Base-by-base conservation (phyloP, 2,329 filamentous ascomycete genomes). In the Colletotrichum tabaci region DNA sequence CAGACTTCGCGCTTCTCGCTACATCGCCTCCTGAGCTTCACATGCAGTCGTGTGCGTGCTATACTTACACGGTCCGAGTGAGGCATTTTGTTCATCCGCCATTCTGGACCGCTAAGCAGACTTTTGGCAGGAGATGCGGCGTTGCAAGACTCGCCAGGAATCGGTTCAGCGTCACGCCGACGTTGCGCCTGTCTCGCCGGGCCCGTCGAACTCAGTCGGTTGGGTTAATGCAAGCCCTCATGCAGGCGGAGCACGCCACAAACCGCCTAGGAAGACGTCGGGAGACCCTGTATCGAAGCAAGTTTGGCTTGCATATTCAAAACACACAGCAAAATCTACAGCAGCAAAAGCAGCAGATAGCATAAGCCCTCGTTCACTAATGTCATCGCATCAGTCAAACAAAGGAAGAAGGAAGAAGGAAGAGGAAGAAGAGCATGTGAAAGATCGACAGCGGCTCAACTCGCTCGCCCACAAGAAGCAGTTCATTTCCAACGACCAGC, bases 361-460 rank as follows among this genome's bases (percentile, higher is more conserved):
- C n/a, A 38, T 15, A 21, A 8, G 40, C 13, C n/a, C 15, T 60
- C 8, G 15, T 13, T 46, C 30, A 35, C n/a, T 23, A 23, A 18
- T n/a, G 30, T 9, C 30, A 35, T 35, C 9, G 30, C 8, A 8
- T 15, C 1, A 5, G 10, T 18, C 12, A 6, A n/a, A 30, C 2
- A 42, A 26, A 30, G 16, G 16, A n/a, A n/a, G n/a, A n/a, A n/a
- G n/a, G 21, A 40, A 44, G 26, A 15, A 16, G 4, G 8, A 49
- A 35, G 4, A 49, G 15, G 9, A 42, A 12, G 9, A 47, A 9
- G 52, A 67, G 35, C 56, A 67, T 58, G 57, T 57, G 49, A 62
- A 21, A 42, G 64, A 71, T 71, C 67, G 57, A 62, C 67, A 71
- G 67, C 67, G 67, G 67, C 67, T 71, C 67, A 67, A 67, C 35